A percentile compares a stretch with the other conserved stretches of the same genome.
Conservation (phyloP, 106 monocot species). For the Dendrobium huoshanense region DNA sequence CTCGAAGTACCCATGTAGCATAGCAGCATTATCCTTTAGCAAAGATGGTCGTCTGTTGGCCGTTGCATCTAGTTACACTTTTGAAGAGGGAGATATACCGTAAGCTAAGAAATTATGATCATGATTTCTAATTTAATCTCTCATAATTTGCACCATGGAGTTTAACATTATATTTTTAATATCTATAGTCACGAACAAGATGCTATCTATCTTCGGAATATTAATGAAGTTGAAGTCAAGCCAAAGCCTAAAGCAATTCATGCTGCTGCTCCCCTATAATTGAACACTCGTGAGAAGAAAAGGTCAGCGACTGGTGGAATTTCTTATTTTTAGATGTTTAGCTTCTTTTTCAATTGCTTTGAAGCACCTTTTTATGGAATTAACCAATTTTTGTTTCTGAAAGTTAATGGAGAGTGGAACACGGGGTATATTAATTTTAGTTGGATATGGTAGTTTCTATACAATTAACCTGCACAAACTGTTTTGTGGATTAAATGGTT, state of each 20-base stretch:
- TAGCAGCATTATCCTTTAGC: conserved; percentile 92
- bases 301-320: neutral
- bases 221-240: conserved; percentile 89
- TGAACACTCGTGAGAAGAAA: neutral
- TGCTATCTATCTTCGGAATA: conserved; percentile 75
- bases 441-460: neutral
- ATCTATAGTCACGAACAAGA: conserved; percentile 68
- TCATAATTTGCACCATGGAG: neutral
- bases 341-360: neutral
- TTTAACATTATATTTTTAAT: neutral
- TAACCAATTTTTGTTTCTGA: neutral
- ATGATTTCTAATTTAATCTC: neutral
- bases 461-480: neutral
- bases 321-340: neutral
- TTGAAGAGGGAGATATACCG: conserved; percentile 87
- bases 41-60: conserved; percentile 80
- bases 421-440: neutral
- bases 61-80: conserved; percentile 95
- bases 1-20: conserved; percentile 79
- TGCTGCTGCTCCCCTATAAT: conserved; percentile 43
- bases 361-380: neutral
- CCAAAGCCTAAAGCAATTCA: conserved; percentile 87
- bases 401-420: neutral
- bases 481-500: too few relatives aligned
- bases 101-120: conserved; percentile 14